Evolutionary conservation across 345 rosid genomes (phyloP).

Genomic region (Cardamine chenopodiifolia): DNA sequence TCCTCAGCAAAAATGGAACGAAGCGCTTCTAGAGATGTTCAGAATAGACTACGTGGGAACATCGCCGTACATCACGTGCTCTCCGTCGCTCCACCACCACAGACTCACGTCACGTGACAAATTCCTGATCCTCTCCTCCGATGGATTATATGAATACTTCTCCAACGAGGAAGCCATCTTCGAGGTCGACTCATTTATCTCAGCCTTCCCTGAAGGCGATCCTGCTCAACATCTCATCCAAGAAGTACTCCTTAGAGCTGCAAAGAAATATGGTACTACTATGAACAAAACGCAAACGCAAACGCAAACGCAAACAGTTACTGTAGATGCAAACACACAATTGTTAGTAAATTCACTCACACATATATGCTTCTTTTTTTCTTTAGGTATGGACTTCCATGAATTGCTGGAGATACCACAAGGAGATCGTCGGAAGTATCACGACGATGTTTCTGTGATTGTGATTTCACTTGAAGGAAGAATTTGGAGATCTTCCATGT

Average conservation of each 20-base stretch:
- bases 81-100: slow-evolving; percentile 78
- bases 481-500: slow-evolving; percentile 89
- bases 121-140: slow-evolving; percentile 81
- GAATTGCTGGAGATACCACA: slow-evolving; percentile 87
- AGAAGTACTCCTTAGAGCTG: slow-evolving; percentile 83
- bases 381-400: slow-evolving; percentile 82
- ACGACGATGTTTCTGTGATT: slow-evolving; percentile 87
- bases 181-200: slow-evolving; percentile 72
- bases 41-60: slow-evolving; percentile 77
- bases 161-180: slow-evolving; percentile 80
- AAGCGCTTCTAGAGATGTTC: slow-evolving; percentile 81
- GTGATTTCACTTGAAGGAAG: slow-evolving; percentile 89
- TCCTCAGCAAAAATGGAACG: slow-evolving; percentile 83
- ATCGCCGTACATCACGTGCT: slow-evolving; percentile 76
- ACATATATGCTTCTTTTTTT: background rate
- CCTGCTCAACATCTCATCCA: slow-evolving; percentile 94
- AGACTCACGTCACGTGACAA: slow-evolving; percentile 67
- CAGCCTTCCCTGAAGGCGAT: slow-evolving; percentile 86
- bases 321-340: background rate
- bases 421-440: slow-evolving; percentile 87
- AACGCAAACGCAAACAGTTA: background rate
- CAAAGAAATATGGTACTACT: slow-evolving; percentile 80
- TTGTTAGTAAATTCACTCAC: background rate
- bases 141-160: slow-evolving; percentile 86
- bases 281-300: background rate